phyloP scores from a whole-genome alignment of 176 grass and related monocot species.

The Dendrocalamus sinicus region DNA sequence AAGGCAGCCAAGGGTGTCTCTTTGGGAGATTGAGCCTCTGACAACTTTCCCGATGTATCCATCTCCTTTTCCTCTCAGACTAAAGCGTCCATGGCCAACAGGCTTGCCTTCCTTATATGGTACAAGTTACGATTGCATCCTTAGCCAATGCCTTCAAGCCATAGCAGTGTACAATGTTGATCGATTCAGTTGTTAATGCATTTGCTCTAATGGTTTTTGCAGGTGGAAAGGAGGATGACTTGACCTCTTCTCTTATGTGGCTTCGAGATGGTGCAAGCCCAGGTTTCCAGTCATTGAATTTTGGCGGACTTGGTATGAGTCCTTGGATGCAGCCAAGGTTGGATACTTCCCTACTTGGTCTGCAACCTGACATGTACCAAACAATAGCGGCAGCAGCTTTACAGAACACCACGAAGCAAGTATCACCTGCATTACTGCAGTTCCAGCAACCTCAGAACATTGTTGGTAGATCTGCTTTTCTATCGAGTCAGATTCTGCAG shows the following conservation, averaged over 20 bases:
- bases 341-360: slow-evolving; percentile 61
- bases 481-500: slow-evolving; percentile 68
- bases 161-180: slow-evolving; percentile 2
- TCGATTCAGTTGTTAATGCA: not conserved
- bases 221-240: slow-evolving; percentile 78
- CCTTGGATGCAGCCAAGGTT: slow-evolving; percentile 81
- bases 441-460: slow-evolving; percentile 76
- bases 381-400: slow-evolving; percentile 52
- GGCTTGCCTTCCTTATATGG: slow-evolving; percentile 87
- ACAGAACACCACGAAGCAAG: slow-evolving; percentile 63
- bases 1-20: slow-evolving; percentile 94
- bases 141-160: slow-evolving; percentile 4
- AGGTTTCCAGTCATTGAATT: slow-evolving; percentile 76
- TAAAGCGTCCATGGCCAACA: slow-evolving; percentile 92
- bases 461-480: slow-evolving; percentile 52
- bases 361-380: slow-evolving; percentile 78
- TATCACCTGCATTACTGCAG: slow-evolving; percentile 64
- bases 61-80: slow-evolving; percentile 83
- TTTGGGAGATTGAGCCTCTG: slow-evolving; percentile 95
- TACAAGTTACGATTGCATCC: slow-evolving; percentile 38
- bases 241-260: slow-evolving; percentile 75
- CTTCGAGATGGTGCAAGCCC: slow-evolving; percentile 68
- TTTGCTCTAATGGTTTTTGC: slow-evolving; percentile 40
- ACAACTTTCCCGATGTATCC: slow-evolving; percentile 98
- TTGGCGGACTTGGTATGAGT: slow-evolving; percentile 63